Conservation (phyloP, 2,329 filamentous ascomycete species). For the Grosmannia clavigera region DNA sequence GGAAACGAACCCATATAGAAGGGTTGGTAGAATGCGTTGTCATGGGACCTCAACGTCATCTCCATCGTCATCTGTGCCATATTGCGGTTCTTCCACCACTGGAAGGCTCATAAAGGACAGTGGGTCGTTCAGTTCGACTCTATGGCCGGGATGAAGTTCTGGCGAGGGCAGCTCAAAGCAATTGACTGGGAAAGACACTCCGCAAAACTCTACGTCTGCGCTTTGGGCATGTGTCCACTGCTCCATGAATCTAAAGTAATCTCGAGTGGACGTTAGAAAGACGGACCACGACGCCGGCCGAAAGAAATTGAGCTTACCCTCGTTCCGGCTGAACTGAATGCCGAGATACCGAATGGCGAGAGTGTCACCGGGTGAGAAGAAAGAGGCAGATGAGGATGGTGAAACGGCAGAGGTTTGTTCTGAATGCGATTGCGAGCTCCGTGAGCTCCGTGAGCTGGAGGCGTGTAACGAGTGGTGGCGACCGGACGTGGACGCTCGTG, state of each 20-base stretch:
- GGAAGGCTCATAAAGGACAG: constrained; percentile 14
- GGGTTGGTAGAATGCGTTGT: neutral
- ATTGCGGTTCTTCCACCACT: constrained; percentile 18
- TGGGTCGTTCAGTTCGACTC: constrained; percentile 11
- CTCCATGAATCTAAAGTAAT: constrained; percentile 33
- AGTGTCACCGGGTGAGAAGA: constrained; percentile 11
- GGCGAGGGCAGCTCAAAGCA: constrained; percentile 35
- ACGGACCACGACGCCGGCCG: neutral
- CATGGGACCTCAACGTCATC: neutral
- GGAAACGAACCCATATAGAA: too few species aligned
- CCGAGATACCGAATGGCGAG: too few species aligned
- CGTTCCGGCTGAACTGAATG: constrained; percentile 22
- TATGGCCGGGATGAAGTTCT: constrained; percentile 24
- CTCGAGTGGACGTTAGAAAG: constrained; percentile 16
- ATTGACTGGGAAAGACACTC: constrained; percentile 31
- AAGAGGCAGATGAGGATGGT: constrained; percentile 5
- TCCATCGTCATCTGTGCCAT: constrained; percentile 3
- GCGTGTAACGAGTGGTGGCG: constrained; percentile 11
- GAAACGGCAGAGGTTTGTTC: constrained; percentile 5
- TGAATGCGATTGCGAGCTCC: constrained; percentile 8
- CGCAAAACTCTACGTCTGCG: constrained; percentile 32
- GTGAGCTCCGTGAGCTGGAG: constrained; percentile 5
- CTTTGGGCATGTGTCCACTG: constrained; percentile 33
- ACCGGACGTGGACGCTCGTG: constrained; percentile 12
- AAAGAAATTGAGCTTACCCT: constrained; percentile 23